phyloP scores from a whole-genome alignment of 2,329 filamentous ascomycete species.

The Aspergillus novoparasiticus region DNA sequence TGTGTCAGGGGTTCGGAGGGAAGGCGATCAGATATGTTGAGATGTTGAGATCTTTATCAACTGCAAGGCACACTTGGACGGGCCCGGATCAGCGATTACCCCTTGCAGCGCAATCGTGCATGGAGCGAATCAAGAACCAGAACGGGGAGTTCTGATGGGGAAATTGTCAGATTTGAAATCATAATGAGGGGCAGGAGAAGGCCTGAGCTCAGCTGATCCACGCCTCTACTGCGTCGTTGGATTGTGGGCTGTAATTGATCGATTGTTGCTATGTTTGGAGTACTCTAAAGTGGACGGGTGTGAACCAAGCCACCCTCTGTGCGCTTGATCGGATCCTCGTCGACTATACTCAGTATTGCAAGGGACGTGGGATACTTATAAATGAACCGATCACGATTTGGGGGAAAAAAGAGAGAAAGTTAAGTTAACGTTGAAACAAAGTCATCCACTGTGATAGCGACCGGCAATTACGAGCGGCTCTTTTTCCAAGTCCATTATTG shows the following conservation, averaged over 20 bases:
- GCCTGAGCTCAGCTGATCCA: constrained; percentile 2
- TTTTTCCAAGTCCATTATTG: background rate
- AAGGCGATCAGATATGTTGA: background rate
- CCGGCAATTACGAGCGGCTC: background rate
- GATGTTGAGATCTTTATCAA: background rate
- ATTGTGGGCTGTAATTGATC: background rate
- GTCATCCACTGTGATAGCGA: background rate
- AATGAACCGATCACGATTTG: background rate
- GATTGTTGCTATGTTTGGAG: constrained; percentile 1
- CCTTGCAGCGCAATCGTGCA: background rate
- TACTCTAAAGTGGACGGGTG: background rate
- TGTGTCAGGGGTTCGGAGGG: background rate
- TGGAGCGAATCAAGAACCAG: background rate
- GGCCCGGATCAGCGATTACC: background rate
- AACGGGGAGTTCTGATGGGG: background rate
- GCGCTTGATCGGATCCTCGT: background rate
- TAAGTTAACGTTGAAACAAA: background rate
- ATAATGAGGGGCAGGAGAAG: background rate
- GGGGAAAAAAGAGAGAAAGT: background rate
- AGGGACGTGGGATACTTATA: background rate
- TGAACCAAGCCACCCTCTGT: background rate
- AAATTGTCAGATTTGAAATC: background rate
- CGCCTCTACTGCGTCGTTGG: background rate
- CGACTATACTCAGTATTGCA: background rate
- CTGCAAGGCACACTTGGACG: background rate